phyloP scores from a whole-genome alignment of 1,284 basidiomycete genomes.

The Pyrrhoderma noxium region DNA sequence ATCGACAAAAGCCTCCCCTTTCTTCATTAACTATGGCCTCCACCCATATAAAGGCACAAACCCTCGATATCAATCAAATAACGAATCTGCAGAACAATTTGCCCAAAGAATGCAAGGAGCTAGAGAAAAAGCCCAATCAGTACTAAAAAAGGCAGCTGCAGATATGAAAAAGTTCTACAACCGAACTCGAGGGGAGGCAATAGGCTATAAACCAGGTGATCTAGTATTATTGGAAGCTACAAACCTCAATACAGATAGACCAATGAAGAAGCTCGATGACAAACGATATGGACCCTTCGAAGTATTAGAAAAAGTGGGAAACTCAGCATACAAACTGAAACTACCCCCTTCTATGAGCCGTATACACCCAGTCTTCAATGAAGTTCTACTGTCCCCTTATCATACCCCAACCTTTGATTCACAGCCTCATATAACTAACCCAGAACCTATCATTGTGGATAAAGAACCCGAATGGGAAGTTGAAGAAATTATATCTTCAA shows the following conservation, averaged over 20 bases:
- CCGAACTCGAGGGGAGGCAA: too few relatives aligned
- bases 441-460: background rate
- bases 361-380: slow-evolving; percentile 3
- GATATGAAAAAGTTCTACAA: too few relatives aligned
- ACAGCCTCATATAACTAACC: background rate
- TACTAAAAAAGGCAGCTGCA: too few relatives aligned
- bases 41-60: background rate
- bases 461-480: too few relatives aligned
- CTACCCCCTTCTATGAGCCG: too few relatives aligned
- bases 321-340: slow-evolving; percentile 6
- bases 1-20: background rate
- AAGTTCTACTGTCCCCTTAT: slow-evolving; percentile 1
- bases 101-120: too few relatives aligned
- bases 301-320: background rate
- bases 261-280: background rate
- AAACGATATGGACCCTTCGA: background rate
- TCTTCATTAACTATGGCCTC: background rate
- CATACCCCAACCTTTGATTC: background rate
- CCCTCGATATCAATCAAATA: too few relatives aligned
- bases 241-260: background rate
- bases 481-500: background rate
- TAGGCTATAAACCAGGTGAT: too few relatives aligned
- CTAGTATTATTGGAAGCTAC: background rate
- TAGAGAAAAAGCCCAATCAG: too few relatives aligned
- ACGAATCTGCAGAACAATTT: too few relatives aligned